These are phyloP conservation scores for Acer yangbiense DNA, from an alignment of 345 rosid genomes.

Conservation along the genomic window DNA sequence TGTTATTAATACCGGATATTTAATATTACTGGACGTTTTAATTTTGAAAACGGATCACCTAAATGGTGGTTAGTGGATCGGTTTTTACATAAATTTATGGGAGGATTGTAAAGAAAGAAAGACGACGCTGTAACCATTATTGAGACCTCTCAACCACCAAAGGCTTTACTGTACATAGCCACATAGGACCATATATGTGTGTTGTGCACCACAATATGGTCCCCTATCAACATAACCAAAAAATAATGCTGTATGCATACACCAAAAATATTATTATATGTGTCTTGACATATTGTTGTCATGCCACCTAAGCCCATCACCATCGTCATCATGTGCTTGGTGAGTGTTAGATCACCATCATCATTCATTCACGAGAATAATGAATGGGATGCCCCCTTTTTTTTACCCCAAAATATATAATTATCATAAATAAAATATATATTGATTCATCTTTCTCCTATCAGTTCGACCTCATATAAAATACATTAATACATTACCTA, in stretches of 20 bases:
- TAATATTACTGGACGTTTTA: too few relatives aligned
- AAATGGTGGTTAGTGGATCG: neutral
- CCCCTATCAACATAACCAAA: constrained; percentile 30
- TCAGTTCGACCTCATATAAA: too few relatives aligned
- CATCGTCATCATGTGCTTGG: constrained; percentile 35
- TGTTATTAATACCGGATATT: too few relatives aligned
- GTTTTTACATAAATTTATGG: neutral
- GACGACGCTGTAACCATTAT: neutral
- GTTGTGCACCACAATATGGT: constrained; percentile 25
- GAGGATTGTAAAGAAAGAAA: neutral
- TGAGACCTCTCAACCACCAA: neutral
- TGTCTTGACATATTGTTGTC: constrained; percentile 34
- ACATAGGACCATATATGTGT: constrained; percentile 15
- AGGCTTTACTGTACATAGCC: neutral
- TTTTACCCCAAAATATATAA: neutral
- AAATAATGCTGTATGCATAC: neutral
- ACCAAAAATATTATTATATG: neutral
- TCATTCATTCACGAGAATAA: neutral
- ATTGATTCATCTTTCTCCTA: neutral
- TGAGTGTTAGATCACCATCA: constrained; percentile 41
- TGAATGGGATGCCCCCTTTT: neutral
- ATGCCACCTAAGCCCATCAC: constrained; percentile 40
- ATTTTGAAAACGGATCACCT: neutral
- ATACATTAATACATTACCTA: too few relatives aligned
- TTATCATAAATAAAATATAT: too few relatives aligned